Percentiles rank a stretch among this genome's conserved stretches.
phyloP scores from a whole-genome alignment of 2,329 filamentous ascomycete species.

The Onygenales sp. region DNA sequence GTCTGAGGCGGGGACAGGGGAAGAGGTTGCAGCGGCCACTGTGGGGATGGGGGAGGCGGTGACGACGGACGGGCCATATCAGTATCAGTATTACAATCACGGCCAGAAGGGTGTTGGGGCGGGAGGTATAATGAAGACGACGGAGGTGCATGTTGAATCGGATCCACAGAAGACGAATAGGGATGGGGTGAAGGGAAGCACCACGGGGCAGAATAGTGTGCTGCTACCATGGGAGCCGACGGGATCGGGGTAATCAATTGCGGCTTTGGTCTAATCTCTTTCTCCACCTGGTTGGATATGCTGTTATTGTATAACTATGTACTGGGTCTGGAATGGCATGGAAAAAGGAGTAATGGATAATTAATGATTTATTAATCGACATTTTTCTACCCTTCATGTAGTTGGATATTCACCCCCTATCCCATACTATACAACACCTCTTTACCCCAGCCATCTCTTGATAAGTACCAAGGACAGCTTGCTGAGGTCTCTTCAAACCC shows the following conservation, averaged over 20 bases:
- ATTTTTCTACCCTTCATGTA: too few species aligned
- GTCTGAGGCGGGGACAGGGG: not conserved
- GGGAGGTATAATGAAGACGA: slow-evolving; percentile 8
- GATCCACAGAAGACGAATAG: not conserved
- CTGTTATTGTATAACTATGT: not conserved
- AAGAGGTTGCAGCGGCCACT: not conserved
- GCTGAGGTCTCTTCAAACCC: too few species aligned
- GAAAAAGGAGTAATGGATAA: not conserved
- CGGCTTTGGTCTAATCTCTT: not conserved
- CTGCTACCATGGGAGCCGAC: not conserved
- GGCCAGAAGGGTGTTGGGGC: not conserved
- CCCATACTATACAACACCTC: too few species aligned
- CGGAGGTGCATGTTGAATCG: slow-evolving; percentile 5
- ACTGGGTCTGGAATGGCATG: not conserved
- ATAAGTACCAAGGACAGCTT: too few species aligned
- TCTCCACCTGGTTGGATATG: not conserved
- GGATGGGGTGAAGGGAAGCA: not conserved
- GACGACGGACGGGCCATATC: not conserved
- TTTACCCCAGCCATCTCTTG: too few species aligned
- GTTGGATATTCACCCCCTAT: too few species aligned
- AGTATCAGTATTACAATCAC: too few species aligned
- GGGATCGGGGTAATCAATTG: not conserved
- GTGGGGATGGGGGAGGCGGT: not conserved
- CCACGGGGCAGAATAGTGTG: not conserved
- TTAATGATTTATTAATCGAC: too few species aligned